These are phyloP conservation scores for Tetracladium marchalianum DNA, from an alignment of 495 filamentous ascomycete species.

Conservation along the genomic window DNA sequence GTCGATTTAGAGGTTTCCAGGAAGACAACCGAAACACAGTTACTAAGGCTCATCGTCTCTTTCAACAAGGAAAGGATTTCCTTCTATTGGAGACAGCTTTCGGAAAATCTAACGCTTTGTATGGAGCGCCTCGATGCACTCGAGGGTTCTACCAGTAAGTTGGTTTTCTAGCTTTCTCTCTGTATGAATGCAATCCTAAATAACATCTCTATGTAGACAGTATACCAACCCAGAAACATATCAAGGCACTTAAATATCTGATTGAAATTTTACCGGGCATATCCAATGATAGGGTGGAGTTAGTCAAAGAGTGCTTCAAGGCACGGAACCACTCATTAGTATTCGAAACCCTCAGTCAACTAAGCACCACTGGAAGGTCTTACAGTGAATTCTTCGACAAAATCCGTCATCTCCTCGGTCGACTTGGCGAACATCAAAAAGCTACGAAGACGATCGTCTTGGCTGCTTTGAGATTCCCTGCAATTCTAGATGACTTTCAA, in stretches of 20 bases:
- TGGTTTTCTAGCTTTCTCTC: too few relatives aligned
- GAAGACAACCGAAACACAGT: not conserved
- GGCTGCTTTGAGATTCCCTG: not conserved
- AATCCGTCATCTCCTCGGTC: slow-evolving; percentile 8
- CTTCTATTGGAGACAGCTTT: not conserved
- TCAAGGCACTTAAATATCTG: not conserved
- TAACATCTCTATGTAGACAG: not conserved
- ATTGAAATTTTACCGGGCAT: not conserved
- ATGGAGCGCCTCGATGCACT: not conserved
- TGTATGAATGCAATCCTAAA: not conserved
- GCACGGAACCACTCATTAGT: too few relatives aligned
- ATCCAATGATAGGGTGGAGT: not conserved
- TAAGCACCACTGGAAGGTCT: too few relatives aligned
- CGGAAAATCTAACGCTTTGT: not conserved
- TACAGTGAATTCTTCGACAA: too few relatives aligned
- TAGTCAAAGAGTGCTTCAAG: slow-evolving; percentile 2
- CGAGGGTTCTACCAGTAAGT: not conserved
- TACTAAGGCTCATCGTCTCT: not conserved
- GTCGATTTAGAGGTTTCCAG: not conserved
- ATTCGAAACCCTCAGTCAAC: too few relatives aligned
- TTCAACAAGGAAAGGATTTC: not conserved
- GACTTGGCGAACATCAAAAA: slow-evolving; percentile 7
- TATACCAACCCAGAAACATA: not conserved
- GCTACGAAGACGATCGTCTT: slow-evolving; percentile 2
- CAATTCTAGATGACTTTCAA: slow-evolving; percentile 6